phyloP scores from a whole-genome alignment of 768 basidiomycete species.

The Suillus subaureus region DNA sequence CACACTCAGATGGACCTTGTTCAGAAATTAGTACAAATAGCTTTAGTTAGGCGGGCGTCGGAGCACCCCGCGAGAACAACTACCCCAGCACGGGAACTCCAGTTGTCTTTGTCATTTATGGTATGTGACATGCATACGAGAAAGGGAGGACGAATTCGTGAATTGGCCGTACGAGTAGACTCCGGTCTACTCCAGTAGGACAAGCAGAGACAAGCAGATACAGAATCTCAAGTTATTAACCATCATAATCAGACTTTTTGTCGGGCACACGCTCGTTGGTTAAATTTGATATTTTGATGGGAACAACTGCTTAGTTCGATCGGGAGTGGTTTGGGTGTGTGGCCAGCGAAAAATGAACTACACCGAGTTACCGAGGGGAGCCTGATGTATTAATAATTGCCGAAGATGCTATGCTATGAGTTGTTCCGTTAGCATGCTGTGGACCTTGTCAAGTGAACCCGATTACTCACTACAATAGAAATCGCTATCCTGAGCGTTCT shows the following conservation, averaged over 20 bases:
- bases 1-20: background rate
- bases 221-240: background rate
- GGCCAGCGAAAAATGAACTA: background rate
- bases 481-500: background rate
- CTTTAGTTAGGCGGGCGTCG: background rate
- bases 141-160: background rate
- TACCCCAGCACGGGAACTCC: background rate
- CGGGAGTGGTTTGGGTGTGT: background rate
- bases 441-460: slow-evolving; percentile 1
- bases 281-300: background rate
- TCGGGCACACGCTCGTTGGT: background rate
- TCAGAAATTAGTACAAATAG: background rate
- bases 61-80: background rate
- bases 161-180: background rate
- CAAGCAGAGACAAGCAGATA: background rate
- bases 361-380: background rate
- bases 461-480: slow-evolving; percentile 18
- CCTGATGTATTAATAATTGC: background rate
- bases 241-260: background rate
- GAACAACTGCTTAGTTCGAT: background rate
- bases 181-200: background rate
- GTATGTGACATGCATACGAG: background rate
- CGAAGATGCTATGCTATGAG: slow-evolving; percentile 2
- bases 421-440: background rate
- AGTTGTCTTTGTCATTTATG: background rate